Evolutionary conservation across 495 filamentous ascomycete species (phyloP).

Genomic region (Arthonia radiata): DNA sequence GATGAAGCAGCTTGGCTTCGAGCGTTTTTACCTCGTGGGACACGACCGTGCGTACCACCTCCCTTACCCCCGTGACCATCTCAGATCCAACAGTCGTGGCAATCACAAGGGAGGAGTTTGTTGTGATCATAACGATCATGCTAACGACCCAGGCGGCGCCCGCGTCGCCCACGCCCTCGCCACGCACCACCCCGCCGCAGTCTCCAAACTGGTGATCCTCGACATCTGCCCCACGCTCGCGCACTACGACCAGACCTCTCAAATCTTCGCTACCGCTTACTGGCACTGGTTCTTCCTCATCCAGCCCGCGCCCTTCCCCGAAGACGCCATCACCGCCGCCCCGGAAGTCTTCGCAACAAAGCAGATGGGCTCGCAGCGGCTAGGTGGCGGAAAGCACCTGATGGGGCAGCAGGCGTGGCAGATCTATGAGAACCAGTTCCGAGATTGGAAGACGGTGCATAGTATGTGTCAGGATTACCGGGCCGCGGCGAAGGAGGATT

Average conservation of each 20-base stretch:
- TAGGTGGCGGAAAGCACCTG: conserved; percentile 1
- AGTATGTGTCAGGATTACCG: conserved; percentile 21
- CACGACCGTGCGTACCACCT: conserved; percentile 7
- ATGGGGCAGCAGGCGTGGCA: conserved; percentile 7
- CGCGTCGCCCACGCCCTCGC: conserved; percentile 17
- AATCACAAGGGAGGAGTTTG: conserved; percentile 11
- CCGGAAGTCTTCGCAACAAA: conserved; percentile 7
- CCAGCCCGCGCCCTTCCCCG: conserved; percentile 14
- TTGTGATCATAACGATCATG: too few relatives aligned
- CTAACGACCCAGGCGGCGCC: conserved; percentile 18
- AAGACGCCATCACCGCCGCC: conserved; percentile 10
- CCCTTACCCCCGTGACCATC: conserved; percentile 10
- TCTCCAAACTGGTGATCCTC: conserved; percentile 13
- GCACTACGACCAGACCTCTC: conserved; percentile 13
- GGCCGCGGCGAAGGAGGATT: conserved; percentile 14
- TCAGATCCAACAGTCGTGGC: too few relatives aligned
- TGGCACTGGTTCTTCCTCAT: conserved; percentile 22
- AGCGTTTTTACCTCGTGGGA: conserved; percentile 11
- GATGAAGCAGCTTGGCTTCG: conserved; percentile 5
- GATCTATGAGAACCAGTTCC: conserved; percentile 11
- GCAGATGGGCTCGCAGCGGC: conserved; percentile 6
- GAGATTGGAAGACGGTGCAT: conserved; percentile 10
- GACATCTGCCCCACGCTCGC: conserved; percentile 18
- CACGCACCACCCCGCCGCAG: conserved; percentile 12
- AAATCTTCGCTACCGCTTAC: conserved; percentile 13